Evolutionary conservation across 1,139 yeast species (phyloP), one percentile per base, ranked within the genome.

Genomic region (Debaryomyces singareniensis): DNA sequence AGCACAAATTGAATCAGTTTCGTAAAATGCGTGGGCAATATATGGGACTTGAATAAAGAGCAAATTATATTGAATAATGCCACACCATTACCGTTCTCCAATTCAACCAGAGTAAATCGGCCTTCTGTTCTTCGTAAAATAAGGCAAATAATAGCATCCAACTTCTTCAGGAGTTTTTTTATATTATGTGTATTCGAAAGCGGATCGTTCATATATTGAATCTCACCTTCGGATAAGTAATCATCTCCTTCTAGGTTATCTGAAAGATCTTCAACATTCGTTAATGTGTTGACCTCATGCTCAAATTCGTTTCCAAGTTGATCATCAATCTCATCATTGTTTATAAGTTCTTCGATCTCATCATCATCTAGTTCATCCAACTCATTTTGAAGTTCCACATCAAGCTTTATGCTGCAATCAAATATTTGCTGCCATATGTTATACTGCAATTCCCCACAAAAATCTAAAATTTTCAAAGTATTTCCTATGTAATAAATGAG

Each of bases 351-450:
- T 24, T 78, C 81, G 28, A 76, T 74, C 35, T 78, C 85, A 33
- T 84, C 95, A 47, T 85, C 95, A 37, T 66, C 72, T 33, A 81
- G 62, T 40, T 85, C 95, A 42, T 85, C 95, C 38, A 84, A 58
- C 45, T 83, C 94, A 46, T 85, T 87, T 49, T 86, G 96, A 36
- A 89, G 64, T 53, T 87, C 97, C n/a, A 89, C 96, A 55, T 91
- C 98, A 27, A 91, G 64, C 43, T 86, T 84, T 37, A 91, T 86
- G 33, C 85, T 71, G 40, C 78, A 74, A 52, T 89, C 96, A 26
- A 86, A 62, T 14, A 89, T 67, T 35, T 85, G 57, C 16, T 81
- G 80, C 96, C 96, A 89, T 5, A 84, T 68, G 32, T 76, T 75
- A 41, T 73, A 71, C 42, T 77, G 74, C 39, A 86, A 61, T 43